Evolutionary conservation across 139 green algal genomes (phyloP).

Genomic region (Gonium pectorale): DNA sequence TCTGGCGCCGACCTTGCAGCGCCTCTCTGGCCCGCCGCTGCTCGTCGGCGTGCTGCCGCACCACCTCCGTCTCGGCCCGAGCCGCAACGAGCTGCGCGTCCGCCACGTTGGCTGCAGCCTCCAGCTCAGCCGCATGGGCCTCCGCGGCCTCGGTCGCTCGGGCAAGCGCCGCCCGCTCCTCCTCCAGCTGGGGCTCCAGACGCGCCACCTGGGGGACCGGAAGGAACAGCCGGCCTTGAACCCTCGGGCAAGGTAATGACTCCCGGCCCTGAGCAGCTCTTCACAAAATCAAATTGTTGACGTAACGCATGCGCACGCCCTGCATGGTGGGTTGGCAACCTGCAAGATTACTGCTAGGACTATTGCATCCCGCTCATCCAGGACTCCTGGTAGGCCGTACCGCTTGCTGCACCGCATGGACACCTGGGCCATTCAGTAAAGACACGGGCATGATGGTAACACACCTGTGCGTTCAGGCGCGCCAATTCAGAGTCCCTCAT

Average conservation of each 20-base stretch:
- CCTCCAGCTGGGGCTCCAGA: conserved; percentile 21
- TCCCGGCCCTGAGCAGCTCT: too few relatives aligned
- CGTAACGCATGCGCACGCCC: too few relatives aligned
- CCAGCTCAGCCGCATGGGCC: too few relatives aligned
- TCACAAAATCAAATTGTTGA: too few relatives aligned
- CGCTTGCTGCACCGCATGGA: too few relatives aligned
- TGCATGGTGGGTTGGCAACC: too few relatives aligned
- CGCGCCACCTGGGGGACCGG: not conserved
- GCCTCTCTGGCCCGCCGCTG: conserved; percentile 15
- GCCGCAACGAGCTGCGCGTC: conserved; percentile 33
- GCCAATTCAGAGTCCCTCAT: conserved; percentile 37
- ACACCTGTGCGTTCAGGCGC: conserved; percentile 33
- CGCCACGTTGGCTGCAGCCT: not conserved
- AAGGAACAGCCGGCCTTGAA: too few relatives aligned
- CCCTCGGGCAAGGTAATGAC: too few relatives aligned
- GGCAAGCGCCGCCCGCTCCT: not conserved
- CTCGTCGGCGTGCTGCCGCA: conserved; percentile 32
- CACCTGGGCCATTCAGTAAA: not conserved
- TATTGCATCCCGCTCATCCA: too few relatives aligned
- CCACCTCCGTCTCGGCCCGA: conserved; percentile 19
- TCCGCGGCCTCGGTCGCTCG: not conserved
- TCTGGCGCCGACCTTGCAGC: not conserved
- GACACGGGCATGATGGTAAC: too few relatives aligned
- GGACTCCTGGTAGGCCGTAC: too few relatives aligned
- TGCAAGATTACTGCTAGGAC: too few relatives aligned